Conservation (phyloP, 75 land plant genomes). For the Pinus taeda region DNA sequence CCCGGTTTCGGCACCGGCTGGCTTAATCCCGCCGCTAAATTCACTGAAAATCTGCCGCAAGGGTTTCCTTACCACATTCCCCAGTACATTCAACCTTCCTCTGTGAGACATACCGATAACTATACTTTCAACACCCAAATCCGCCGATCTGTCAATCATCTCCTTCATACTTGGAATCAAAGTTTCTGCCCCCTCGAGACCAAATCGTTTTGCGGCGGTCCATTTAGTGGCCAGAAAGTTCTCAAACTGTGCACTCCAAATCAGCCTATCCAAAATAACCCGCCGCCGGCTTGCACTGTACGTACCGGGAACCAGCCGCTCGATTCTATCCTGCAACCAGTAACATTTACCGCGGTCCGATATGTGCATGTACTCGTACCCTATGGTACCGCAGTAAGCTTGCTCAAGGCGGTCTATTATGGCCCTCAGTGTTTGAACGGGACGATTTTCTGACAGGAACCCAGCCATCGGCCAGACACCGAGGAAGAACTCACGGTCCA, state of each 20-base stretch:
- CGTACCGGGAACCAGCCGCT: constrained; percentile 51
- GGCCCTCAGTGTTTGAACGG: constrained; percentile 80
- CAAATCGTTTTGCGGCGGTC: constrained; percentile 97
- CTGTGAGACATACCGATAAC: constrained; percentile 97
- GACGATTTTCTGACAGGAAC: constrained; percentile 80
- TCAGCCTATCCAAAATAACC: constrained; percentile 89
- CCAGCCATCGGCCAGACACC: constrained; percentile 93
- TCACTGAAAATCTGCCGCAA: constrained; percentile 91
- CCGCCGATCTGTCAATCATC: constrained; percentile 85
- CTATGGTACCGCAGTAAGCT: constrained; percentile 92
- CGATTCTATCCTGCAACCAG: constrained; percentile 93
- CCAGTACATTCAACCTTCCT: constrained; percentile 92
- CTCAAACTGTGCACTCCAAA: constrained; percentile 94
- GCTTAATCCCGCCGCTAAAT: constrained; percentile 86
- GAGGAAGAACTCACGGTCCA: constrained; percentile 90
- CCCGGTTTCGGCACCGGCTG: constrained; percentile 58
- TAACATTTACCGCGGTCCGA: constrained; percentile 82
- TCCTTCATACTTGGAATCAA: constrained; percentile 99
- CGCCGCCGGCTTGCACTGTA: constrained; percentile 50
- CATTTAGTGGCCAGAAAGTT: constrained; percentile 91
- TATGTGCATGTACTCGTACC: constrained; percentile 98
- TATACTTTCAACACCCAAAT: constrained; percentile 90
- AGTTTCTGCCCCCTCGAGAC: constrained; percentile 96
- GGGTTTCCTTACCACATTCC: constrained; percentile 94
- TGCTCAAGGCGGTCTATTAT: constrained; percentile 81